A percentile compares a stretch with the other conserved stretches of the same genome.
Evolutionary conservation across 768 basidiomycete genomes (phyloP).

Genomic region (Lactarius trivialis): DNA sequence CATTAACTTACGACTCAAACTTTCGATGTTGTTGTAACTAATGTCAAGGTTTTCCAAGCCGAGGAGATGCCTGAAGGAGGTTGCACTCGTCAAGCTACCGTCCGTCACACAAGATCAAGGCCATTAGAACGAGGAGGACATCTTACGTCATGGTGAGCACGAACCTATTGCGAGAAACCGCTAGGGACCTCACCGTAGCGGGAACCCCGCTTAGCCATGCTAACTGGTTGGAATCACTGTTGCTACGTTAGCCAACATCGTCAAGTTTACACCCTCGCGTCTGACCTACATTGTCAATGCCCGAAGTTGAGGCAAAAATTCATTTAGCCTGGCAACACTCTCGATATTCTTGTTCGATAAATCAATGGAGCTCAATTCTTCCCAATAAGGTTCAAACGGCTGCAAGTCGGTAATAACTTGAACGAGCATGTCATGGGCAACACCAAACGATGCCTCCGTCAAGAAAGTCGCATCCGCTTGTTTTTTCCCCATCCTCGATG

Average conservation of each 20-base stretch:
- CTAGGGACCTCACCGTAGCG: slow-evolving; percentile 62
- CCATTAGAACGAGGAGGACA: neutral
- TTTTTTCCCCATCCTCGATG: slow-evolving; percentile 3
- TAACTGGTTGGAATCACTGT: slow-evolving; percentile 66
- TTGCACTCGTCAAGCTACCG: slow-evolving; percentile 70
- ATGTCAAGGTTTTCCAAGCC: slow-evolving; percentile 89
- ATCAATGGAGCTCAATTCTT: slow-evolving; percentile 66
- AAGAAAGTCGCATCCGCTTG: slow-evolving; percentile 59
- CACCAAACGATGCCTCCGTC: slow-evolving; percentile 94
- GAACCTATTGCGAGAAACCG: slow-evolving; percentile 69
- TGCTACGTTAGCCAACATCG: neutral
- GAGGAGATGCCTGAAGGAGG: slow-evolving; percentile 80
- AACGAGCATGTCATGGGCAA: slow-evolving; percentile 87
- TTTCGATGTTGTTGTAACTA: slow-evolving; percentile 83
- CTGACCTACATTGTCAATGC: slow-evolving; percentile 63
- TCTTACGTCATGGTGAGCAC: slow-evolving; percentile 24
- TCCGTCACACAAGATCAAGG: slow-evolving; percentile 17
- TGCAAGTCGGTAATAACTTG: slow-evolving; percentile 91
- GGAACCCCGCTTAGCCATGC: slow-evolving; percentile 80
- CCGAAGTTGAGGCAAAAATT: slow-evolving; percentile 82
- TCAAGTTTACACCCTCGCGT: neutral
- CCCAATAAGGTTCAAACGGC: slow-evolving; percentile 95
- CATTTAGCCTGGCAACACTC: slow-evolving; percentile 78
- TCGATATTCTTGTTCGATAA: slow-evolving; percentile 67
- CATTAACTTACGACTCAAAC: slow-evolving; percentile 56